Percentiles rank a stretch among this genome's conserved stretches.
Conservation (phyloP, 768 basidiomycete species). For the Hypholoma sublateritium region DNA sequence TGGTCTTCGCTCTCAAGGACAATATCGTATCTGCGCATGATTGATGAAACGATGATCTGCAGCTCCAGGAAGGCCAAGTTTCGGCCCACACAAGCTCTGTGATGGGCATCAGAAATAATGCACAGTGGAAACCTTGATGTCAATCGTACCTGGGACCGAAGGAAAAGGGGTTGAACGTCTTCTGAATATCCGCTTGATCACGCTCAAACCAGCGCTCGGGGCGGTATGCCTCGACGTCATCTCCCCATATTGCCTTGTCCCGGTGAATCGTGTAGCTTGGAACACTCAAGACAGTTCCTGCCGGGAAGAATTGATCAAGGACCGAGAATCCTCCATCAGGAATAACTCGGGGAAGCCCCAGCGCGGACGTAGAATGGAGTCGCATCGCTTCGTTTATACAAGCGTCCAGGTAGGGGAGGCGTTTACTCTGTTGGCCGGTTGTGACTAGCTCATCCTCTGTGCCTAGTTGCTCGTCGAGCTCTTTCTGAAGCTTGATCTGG, state of each 20-base stretch:
- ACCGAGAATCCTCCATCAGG: slow-evolving; percentile 73
- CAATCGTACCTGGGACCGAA: slow-evolving; percentile 68
- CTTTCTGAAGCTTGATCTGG: slow-evolving; percentile 72
- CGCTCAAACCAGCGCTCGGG: slow-evolving; percentile 87
- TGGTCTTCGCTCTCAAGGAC: slow-evolving; percentile 61
- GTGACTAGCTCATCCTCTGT: slow-evolving; percentile 60
- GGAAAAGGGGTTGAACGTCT: slow-evolving; percentile 85
- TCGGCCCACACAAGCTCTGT: slow-evolving; percentile 79
- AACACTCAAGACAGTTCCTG: slow-evolving; percentile 75
- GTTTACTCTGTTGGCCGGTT: slow-evolving; percentile 69
- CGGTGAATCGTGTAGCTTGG: slow-evolving; percentile 86
- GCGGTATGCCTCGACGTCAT: slow-evolving; percentile 69
- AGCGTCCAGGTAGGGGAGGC: slow-evolving; percentile 77
- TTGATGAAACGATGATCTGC: slow-evolving; percentile 77
- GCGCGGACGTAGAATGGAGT: slow-evolving; percentile 78
- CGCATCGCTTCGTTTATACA: slow-evolving; percentile 87
- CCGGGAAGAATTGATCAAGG: slow-evolving; percentile 58
- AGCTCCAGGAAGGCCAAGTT: slow-evolving; percentile 83
- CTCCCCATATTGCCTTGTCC: slow-evolving; percentile 71
- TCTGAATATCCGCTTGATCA: slow-evolving; percentile 59
- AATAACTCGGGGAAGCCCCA: slow-evolving; percentile 81
- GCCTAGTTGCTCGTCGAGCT: slow-evolving; percentile 64
- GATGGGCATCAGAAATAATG: slow-evolving; percentile 6
- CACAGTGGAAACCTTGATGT: background rate
- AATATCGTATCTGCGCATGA: slow-evolving; percentile 75